Evolutionary conservation across 805 yeast species (phyloP), one percentile per base, ranked within the genome.

Genomic region (Yarrowia bubula): DNA sequence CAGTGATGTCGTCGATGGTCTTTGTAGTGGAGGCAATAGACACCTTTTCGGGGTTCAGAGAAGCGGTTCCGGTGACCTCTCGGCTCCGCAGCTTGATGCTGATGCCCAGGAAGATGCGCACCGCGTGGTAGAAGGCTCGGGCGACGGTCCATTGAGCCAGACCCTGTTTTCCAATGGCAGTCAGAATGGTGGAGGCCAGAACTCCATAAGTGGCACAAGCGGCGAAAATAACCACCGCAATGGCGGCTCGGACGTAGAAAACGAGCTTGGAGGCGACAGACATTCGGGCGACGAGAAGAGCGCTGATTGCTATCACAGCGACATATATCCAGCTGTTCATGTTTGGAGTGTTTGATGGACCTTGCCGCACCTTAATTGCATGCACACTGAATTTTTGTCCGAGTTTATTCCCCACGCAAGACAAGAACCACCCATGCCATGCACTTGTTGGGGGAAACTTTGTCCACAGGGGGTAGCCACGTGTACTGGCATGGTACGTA

Each of bases 101-200:
- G 69, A 92, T 79, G 0, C 96, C 92, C 76, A 92, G 76, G 3
- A 86, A 55, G 3, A 78, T 75, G 38, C 90, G 83, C 75, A 89
- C 83, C 3, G 84, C 72, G 68, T 78, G 74, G 75, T 89, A 88
- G 74, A 89, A 92, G 50, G 87, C 88, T 68, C 96, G 81, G 1
- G 97, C 98, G 10, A 93, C 90, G 18, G 92, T 79, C 85, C 92
- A 92, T 77, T 95, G 99, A 1, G 96, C 86, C 57, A 92, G 80
- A 64, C 88, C 86, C 70, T 84, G 86, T 74, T 89, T 89, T 28
- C 97, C 96, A 14, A 87, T 69, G 7, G 91, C 62, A 1, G 89
- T 78, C 61, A 91, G 79, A 7, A 84, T 67, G 1, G 89, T 73
- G 1, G 98, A 91, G 22, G 92, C 89, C 9, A 89, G 60, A 1